Evolutionary conservation across 306 rosid species (phyloP).

Genomic region (Lathyrus sativus): DNA sequence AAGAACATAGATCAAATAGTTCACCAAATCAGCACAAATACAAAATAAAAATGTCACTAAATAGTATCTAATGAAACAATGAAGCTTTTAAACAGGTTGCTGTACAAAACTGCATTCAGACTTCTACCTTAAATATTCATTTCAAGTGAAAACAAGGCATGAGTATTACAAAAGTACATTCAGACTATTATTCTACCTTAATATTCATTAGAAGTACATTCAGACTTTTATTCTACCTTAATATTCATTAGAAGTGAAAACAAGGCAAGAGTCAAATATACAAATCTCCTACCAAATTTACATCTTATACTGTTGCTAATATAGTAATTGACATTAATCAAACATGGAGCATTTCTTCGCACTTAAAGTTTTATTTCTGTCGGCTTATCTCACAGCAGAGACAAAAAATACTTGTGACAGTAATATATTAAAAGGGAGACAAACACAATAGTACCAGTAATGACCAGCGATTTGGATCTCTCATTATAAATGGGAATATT

Average conservation of each 20-base stretch:
- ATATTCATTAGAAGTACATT: background rate
- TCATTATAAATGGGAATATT: slow-evolving; percentile 91
- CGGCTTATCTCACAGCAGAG: slow-evolving; percentile 18
- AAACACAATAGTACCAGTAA: slow-evolving; percentile 64
- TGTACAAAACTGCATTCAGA: background rate
- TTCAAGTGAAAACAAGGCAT: background rate
- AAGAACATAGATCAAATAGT: background rate
- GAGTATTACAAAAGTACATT: background rate
- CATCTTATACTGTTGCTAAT: slow-evolving; percentile 8
- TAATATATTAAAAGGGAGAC: slow-evolving; percentile 8
- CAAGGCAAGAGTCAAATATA: slow-evolving; percentile 16
- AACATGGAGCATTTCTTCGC: slow-evolving; percentile 23
- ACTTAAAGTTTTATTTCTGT: slow-evolving; percentile 10
- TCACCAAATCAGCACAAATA: background rate
- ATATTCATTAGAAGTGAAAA: background rate
- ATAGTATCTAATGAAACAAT: background rate
- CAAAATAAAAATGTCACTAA: slow-evolving; percentile 13
- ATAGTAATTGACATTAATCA: slow-evolving; percentile 7
- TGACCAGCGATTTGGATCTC: slow-evolving; percentile 98
- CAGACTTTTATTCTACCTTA: background rate
- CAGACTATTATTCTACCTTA: background rate
- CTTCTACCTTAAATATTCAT: background rate
- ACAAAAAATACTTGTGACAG: slow-evolving; percentile 4
- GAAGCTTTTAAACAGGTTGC: background rate
- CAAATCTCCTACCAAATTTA: slow-evolving; percentile 24